Conservation (phyloP, 768 basidiomycete genomes). For the Mycena belliarum region DNA sequence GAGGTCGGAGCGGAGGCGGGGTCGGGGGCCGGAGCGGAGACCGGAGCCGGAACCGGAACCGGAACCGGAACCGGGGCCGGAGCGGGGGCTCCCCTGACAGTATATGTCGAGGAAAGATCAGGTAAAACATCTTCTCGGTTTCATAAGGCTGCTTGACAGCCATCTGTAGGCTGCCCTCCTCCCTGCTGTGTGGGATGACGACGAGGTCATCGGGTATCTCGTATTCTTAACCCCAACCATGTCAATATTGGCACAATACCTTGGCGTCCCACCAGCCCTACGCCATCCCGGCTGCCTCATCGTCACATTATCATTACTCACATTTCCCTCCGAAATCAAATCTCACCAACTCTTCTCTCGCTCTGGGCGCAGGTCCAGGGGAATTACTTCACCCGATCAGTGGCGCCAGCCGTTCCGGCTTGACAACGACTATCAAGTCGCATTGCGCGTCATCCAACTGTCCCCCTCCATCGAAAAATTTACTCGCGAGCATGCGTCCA, state of each 20-base stretch:
- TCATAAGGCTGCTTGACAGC: neutral
- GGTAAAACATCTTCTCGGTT: neutral
- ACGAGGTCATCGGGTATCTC: neutral
- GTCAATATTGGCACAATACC: neutral
- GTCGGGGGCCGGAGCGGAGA: no score
- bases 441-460: neutral
- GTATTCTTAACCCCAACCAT: neutral
- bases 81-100: neutral
- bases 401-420: neutral
- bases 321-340: no score
- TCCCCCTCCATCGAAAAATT: neutral
- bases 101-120: neutral
- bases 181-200: neutral
- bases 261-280: neutral
- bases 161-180: neutral
- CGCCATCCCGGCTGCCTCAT: neutral
- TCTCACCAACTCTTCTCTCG: neutral
- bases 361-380: no score
- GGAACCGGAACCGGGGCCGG: no score
- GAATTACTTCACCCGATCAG: no score
- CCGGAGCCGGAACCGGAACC: no score
- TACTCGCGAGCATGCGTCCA: neutral
- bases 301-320: neutral
- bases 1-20: no score
- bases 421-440: no score